Base-by-base conservation (phyloP, 371 early-diverging fungal species). In the Mortierella sp. region DNA sequence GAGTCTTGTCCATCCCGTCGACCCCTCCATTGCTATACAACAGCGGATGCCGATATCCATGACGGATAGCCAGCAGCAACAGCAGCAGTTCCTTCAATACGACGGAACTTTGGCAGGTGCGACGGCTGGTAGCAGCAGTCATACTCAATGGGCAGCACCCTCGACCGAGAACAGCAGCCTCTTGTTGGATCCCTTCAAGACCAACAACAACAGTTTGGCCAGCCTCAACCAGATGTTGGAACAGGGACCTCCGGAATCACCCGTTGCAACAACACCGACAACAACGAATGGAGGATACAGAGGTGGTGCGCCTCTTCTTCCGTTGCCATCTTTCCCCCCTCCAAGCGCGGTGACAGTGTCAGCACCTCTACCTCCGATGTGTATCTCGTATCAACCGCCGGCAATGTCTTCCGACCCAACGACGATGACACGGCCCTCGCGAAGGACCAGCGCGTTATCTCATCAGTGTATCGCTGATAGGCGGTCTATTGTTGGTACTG, bases 321-420 rank as follows among this genome's bases (percentile, higher is more conserved):
- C 52, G 24, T 22, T 52, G 50, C 65, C 31, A 24, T 39, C 37
- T 64, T 65, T 4, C 43, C 50, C 7, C 22, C 74, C 31, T 63
- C 37, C n/a, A 43, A 50, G 39, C 29, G 43, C 11, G 70, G 31
- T 7, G 13, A 22, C 34, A 26, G 37, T 19, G 9, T 24, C 39
- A 13, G 40, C 29, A 13, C 34, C n/a, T 16, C 55, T 2, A 0
- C 19, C n/a, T 2, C 44, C 61, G 11, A 66, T 58, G 24, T 75
- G 72, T 6, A 79, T 79, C 34, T 79, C 76, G 0, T 79, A 79
- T 43, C 75, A 79, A 48, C 76, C 77, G 11, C 77, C 71, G 13
- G 14, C 13, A 7, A 55, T 31, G 31, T 31, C 55, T 6, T 55
- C 55, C 5, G 55, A 55, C 31, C 55, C 55, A 16, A 0, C 45